phyloP scores from a whole-genome alignment of 495 filamentous ascomycete genomes.

The Annulohypoxylon maeteangense region DNA sequence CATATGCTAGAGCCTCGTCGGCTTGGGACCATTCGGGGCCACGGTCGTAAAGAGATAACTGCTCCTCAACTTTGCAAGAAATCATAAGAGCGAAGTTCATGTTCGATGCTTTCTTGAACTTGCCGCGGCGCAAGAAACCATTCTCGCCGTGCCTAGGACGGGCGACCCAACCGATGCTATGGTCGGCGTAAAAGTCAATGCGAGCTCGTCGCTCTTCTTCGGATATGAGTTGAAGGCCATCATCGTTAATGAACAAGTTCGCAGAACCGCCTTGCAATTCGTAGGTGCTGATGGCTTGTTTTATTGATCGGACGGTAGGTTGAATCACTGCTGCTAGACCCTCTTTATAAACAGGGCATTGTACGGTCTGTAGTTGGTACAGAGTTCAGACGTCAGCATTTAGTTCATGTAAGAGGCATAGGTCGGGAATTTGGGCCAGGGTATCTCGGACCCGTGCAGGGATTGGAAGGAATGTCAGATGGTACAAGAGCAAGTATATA shows the following conservation, averaged over 20 bases:
- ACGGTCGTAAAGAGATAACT: constrained; percentile 65
- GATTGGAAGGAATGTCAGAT: background rate
- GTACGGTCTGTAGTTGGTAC: constrained; percentile 60
- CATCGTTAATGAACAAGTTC: constrained; percentile 85
- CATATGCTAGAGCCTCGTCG: constrained; percentile 76
- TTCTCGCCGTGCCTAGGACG: constrained; percentile 72
- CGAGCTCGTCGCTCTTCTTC: constrained; percentile 73
- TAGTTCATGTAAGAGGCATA: constrained; percentile 4
- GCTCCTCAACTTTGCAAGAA: constrained; percentile 78
- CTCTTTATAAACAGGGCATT: constrained; percentile 80
- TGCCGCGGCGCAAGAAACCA: constrained; percentile 70
- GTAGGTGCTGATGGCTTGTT: constrained; percentile 79
- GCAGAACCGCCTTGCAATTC: constrained; percentile 83
- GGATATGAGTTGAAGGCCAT: constrained; percentile 75
- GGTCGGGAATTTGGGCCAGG: background rate
- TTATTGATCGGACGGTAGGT: constrained; percentile 75
- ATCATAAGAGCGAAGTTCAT: constrained; percentile 86
- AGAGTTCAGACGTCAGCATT: constrained; percentile 13
- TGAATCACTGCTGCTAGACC: constrained; percentile 71
- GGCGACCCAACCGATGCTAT: constrained; percentile 84
- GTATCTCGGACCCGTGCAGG: constrained; percentile 16
- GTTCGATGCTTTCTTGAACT: constrained; percentile 83
- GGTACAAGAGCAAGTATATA: background rate
- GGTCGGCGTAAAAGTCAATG: constrained; percentile 74
- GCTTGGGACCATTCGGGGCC: constrained; percentile 72